Conservation (phyloP, 495 filamentous ascomycete genomes). For the Neurospora cerealis region DNA sequence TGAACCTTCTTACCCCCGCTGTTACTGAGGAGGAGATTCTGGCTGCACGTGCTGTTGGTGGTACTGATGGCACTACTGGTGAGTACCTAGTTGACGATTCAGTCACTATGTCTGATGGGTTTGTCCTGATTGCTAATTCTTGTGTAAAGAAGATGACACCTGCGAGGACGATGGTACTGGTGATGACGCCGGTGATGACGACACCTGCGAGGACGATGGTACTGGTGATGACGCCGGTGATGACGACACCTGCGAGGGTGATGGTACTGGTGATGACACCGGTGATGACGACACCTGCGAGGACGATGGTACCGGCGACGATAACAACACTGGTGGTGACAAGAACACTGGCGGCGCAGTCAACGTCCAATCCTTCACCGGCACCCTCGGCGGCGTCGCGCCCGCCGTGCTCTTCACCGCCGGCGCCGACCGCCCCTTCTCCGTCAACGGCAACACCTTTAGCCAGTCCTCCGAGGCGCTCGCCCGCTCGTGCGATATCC, state of each 20-base stretch:
- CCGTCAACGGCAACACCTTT: constrained; percentile 45
- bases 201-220: constrained; percentile 3
- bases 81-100: neutral
- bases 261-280: constrained; percentile 23
- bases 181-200: constrained; percentile 6
- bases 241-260: constrained; percentile 41
- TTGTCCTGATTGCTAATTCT: neutral
- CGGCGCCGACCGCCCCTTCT: constrained; percentile 39
- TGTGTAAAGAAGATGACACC: constrained; percentile 40
- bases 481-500: constrained; percentile 43
- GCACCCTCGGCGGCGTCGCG: constrained; percentile 41
- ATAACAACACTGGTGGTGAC: constrained; percentile 25
- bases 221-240: constrained; percentile 35
- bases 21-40: constrained; percentile 45
- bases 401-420: constrained; percentile 39
- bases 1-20: constrained; percentile 49
- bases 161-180: constrained; percentile 35
- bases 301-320: constrained; percentile 31
- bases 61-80: neutral
- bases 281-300: constrained; percentile 35
- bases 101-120: neutral
- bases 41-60: constrained; percentile 34
- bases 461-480: constrained; percentile 39
- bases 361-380: constrained; percentile 49
- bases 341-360: constrained; percentile 18